Evolutionary conservation across 345 rosid genomes (phyloP), one percentile per base, ranked within the genome.

Genomic region (Citrus hindsii): DNA sequence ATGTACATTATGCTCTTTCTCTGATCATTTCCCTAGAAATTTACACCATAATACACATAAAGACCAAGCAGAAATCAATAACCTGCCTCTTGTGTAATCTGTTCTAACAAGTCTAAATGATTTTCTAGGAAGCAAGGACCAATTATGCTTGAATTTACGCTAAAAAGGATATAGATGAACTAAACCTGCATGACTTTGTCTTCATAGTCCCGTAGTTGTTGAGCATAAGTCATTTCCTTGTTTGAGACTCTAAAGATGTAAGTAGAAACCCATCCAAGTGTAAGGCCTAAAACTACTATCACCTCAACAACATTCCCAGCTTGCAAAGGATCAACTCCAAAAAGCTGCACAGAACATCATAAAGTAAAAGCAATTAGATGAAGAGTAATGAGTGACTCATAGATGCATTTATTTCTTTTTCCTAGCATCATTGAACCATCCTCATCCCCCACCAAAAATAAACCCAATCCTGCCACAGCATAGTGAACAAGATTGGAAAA

Each of bases 151-250:
- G 46, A 61, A 53, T 69, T 48, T 27, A 53, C 22, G 40, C 55
- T n/a, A 38, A 2, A 40, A 68, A 37, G 35, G 38, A 80, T 33
- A 18, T 71, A 65, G 56, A 63, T 35, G 62, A 72, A 66, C 16
- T 13, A 46, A 82, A 93, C 99, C 98, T 95, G 83, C 98, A 95
- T 95, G 82, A 95, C 98, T 89, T 95, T 88, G 80, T 84, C 71
- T 81, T 95, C 99, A 66, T 95, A 93, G 90, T 95, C 95, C 64
- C 97, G 96, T 46, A 95, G 83, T 80, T 95, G 99, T 77, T 92
- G 96, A 62, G 98, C 97, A 65, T 95, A 92, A 2, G 98, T 95
- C 98, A 95, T 95, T 85, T 95, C 99, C 88, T 95, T 95, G 90
- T 92, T 95, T 6, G 94, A 92, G 46, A 95, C 99, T 77, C 99